Evolutionary conservation across 164 flowering plant species (phyloP).

Genomic region (Tinospora cordifolia): DNA sequence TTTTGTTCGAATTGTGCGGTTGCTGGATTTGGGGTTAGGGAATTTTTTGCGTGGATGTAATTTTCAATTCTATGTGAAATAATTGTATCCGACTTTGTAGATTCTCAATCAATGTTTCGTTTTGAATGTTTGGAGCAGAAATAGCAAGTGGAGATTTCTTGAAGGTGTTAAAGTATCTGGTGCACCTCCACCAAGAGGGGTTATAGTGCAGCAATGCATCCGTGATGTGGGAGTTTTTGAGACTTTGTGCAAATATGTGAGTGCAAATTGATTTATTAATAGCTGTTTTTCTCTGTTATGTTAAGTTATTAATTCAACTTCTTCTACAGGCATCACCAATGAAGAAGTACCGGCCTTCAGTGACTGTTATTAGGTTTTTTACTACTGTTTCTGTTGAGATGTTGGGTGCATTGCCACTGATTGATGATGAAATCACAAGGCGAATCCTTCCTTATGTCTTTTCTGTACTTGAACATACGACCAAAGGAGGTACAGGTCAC

Average conservation of each 20-base stretch:
- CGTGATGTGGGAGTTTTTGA: constrained; percentile 74
- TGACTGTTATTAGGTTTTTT: constrained; percentile 49
- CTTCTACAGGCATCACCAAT: constrained; percentile 48
- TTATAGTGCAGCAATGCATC: constrained; percentile 80
- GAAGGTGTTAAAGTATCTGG: constrained; percentile 81
- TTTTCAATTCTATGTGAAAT: background rate
- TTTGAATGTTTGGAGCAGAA: constrained; percentile 31
- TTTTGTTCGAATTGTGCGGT: constrained; percentile 77
- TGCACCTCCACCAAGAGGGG: constrained; percentile 82
- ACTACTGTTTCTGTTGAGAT: constrained; percentile 71
- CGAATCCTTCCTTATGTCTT: constrained; percentile 59
- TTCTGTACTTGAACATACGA: constrained; percentile 47
- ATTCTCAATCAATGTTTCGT: background rate
- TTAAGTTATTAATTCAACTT: background rate
- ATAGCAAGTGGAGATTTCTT: constrained; percentile 75
- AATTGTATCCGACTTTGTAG: background rate
- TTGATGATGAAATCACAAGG: constrained; percentile 49
- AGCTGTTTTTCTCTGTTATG: background rate
- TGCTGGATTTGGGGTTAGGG: constrained; percentile 56
- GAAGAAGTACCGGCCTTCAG: constrained; percentile 56
- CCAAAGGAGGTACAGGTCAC: constrained; percentile 40
- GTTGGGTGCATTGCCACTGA: constrained; percentile 42
- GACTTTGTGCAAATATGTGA: constrained; percentile 64
- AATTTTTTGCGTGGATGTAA: background rate
- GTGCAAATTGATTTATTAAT: constrained; percentile 17